Evolutionary conservation across 2,329 filamentous ascomycete genomes (phyloP).

Genomic region (Nemania serpens): DNA sequence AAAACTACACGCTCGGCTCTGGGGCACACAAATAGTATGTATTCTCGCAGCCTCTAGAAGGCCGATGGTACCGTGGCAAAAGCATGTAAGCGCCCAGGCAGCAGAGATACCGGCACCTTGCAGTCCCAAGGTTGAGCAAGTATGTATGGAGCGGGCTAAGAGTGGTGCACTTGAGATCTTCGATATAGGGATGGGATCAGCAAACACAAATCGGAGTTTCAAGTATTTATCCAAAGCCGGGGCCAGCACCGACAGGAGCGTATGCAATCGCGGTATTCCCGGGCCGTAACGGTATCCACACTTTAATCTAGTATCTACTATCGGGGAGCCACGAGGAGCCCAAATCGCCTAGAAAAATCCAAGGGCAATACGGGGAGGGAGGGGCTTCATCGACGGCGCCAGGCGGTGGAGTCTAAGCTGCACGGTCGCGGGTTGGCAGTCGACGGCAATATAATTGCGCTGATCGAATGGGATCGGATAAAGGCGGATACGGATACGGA

Average conservation of each 20-base stretch:
- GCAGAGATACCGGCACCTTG: neutral
- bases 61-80: neutral
- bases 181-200: neutral
- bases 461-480: neutral
- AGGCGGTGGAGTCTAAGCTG: neutral
- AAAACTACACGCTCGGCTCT: conserved; percentile 32
- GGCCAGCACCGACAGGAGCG: neutral
- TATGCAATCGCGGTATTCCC: neutral
- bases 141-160: neutral
- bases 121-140: neutral
- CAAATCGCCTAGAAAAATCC: neutral
- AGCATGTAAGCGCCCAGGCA: neutral
- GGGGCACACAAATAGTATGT: conserved; percentile 25
- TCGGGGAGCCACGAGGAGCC: neutral
- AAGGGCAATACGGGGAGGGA: neutral
- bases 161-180: conserved; percentile 6
- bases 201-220: neutral
- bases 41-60: conserved; percentile 26
- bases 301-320: neutral
- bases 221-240: conserved; percentile 2
- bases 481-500: neutral
- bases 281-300: neutral
- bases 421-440: conserved; percentile 7
- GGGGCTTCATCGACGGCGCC: conserved; percentile 11
- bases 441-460: neutral